A percentile compares a stretch with the other conserved stretches of the same genome.
These are phyloP conservation scores for Penicillium daleae DNA, from an alignment of 495 filamentous ascomycete species.

Conservation along the genomic window DNA sequence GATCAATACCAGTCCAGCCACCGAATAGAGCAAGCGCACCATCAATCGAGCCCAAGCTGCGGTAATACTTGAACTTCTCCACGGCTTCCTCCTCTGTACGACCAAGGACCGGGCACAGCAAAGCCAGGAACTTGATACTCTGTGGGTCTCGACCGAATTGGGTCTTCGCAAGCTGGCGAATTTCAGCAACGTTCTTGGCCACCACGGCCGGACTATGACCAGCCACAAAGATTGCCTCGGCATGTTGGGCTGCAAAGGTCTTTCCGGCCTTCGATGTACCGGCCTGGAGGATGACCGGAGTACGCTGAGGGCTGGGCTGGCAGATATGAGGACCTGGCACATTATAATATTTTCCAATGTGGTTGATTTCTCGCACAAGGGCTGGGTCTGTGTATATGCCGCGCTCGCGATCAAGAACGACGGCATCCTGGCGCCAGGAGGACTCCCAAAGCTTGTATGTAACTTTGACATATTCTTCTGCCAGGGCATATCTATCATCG, in stretches of 20 bases:
- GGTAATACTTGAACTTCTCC: conserved; percentile 54
- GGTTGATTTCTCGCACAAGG: conserved; percentile 65
- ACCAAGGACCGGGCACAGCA: conserved; percentile 55
- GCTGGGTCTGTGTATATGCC: conserved; percentile 64
- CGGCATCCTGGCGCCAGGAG: conserved; percentile 70
- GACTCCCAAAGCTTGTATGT: conserved; percentile 73
- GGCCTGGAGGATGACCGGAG: conserved; percentile 67
- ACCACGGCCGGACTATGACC: conserved; percentile 53
- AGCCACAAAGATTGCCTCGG: conserved; percentile 57
- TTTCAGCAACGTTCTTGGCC: conserved; percentile 53
- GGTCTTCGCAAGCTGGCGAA: conserved; percentile 49
- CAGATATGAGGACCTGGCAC: conserved; percentile 68
- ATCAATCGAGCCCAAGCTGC: conserved; percentile 54
- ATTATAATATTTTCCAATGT: conserved; percentile 65
- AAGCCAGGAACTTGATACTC: conserved; percentile 57
- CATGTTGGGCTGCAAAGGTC: conserved; percentile 64
- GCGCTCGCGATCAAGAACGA: conserved; percentile 56
- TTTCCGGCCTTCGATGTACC: conserved; percentile 67
- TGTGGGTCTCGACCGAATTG: conserved; percentile 51
- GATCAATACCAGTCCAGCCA: conserved; percentile 62
- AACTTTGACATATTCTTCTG: conserved; percentile 69
- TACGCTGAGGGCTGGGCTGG: conserved; percentile 67
- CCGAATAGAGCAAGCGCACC: conserved; percentile 61
- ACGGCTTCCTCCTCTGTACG: conserved; percentile 57
- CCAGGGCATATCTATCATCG: conserved; percentile 68